These are phyloP conservation scores for Articulospora tetracladia DNA, from an alignment of 495 filamentous ascomycete genomes.

Conservation along the genomic window DNA sequence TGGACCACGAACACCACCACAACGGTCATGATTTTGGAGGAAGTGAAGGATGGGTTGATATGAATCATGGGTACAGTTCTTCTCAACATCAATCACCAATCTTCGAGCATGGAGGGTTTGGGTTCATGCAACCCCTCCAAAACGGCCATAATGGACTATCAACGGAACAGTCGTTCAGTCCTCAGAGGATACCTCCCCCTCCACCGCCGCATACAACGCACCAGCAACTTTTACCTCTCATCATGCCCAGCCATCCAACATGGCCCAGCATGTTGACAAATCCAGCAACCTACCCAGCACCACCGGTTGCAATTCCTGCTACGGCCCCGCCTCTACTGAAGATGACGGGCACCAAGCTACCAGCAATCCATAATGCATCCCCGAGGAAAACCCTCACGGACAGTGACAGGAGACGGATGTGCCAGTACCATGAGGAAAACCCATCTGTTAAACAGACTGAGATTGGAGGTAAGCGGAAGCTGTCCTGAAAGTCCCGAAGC, in stretches of 20 bases:
- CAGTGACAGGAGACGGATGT: conserved; percentile 88
- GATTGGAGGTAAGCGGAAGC: conserved; percentile 75
- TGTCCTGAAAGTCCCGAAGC: not conserved
- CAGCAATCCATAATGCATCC: conserved; percentile 40
- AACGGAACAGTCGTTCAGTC: conserved; percentile 14
- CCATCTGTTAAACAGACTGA: conserved; percentile 96
- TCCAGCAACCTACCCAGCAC: conserved; percentile 46
- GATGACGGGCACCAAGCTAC: conserved; percentile 32
- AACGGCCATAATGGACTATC: conserved; percentile 21
- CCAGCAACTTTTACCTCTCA: conserved; percentile 52
- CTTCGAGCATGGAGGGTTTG: conserved; percentile 26
- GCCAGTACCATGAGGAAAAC: conserved; percentile 90
- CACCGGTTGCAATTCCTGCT: conserved; percentile 53
- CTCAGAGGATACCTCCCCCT: conserved; percentile 22
- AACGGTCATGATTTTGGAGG: conserved; percentile 19
- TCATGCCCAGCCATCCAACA: conserved; percentile 58
- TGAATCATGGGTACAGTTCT: conserved; percentile 24
- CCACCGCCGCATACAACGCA: conserved; percentile 19
- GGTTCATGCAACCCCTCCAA: conserved; percentile 24
- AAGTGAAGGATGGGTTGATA: conserved; percentile 26
- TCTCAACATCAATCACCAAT: conserved; percentile 30
- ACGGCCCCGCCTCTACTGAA: conserved; percentile 47
- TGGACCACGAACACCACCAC: conserved; percentile 29
- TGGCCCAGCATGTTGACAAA: conserved; percentile 72
- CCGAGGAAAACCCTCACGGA: conserved; percentile 86